A percentile compares a stretch with the other conserved stretches of the same genome.
phyloP scores from a whole-genome alignment of 371 early-diverging fungal genomes.

The Lichtheimia corymbifera region DNA sequence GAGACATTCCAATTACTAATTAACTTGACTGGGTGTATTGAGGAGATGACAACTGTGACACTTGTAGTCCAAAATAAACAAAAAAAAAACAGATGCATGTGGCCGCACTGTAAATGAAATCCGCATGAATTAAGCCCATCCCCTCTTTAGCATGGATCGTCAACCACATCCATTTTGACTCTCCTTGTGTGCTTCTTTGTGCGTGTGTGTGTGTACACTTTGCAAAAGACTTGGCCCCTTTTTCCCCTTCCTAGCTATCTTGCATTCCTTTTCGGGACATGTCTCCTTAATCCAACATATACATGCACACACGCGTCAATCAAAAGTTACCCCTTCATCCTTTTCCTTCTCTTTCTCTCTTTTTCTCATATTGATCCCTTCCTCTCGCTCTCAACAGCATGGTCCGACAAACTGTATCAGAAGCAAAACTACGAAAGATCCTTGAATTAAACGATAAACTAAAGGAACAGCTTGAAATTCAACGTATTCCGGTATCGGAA shows the following conservation, averaged over 20 bases:
- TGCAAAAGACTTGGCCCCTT: not conserved
- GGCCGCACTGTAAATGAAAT: too few relatives aligned
- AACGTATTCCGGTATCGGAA: constrained; percentile 49
- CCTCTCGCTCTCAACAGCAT: constrained; percentile 1
- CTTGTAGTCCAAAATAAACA: too few relatives aligned
- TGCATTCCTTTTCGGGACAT: not conserved
- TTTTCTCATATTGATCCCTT: not conserved
- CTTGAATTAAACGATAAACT: constrained; percentile 47
- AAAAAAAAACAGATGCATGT: too few relatives aligned
- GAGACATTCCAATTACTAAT: too few relatives aligned
- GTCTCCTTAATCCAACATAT: constrained; percentile 1
- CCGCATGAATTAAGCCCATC: not conserved
- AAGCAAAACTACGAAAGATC: constrained; percentile 46
- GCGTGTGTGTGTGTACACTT: too few relatives aligned
- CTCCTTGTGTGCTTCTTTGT: not conserved
- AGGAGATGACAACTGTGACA: too few relatives aligned
- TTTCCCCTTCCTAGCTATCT: constrained; percentile 1
- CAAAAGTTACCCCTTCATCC: not conserved
- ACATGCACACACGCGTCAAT: not conserved
- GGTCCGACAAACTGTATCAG: constrained; percentile 34
- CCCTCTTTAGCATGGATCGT: constrained; percentile 1
- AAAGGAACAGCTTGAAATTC: constrained; percentile 49
- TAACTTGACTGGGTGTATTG: too few relatives aligned
- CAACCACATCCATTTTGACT: not conserved
- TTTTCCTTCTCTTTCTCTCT: constrained; percentile 2